These are phyloP conservation scores for Ogataea wickerhamii DNA, from an alignment of 805 yeast species.

Conservation along the genomic window DNA sequence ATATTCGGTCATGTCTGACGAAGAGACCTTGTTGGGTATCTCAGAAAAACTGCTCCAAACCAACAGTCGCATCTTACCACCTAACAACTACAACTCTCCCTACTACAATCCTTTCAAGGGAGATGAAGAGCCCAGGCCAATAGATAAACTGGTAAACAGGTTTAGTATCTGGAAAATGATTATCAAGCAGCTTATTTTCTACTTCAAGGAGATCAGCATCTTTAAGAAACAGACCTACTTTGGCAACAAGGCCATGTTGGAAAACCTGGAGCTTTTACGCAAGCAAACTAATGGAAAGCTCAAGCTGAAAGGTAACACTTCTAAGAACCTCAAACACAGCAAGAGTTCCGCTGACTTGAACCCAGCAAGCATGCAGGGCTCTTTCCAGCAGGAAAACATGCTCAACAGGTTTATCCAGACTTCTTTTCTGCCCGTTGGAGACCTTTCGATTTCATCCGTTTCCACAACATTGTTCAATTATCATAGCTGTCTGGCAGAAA, in stretches of 20 bases:
- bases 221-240: conserved; percentile 46
- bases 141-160: conserved; percentile 50
- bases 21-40: conserved; percentile 8
- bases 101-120: conserved; percentile 32
- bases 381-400: conserved; percentile 12
- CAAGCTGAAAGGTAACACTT: conserved; percentile 21
- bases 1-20: conserved; percentile 8
- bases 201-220: conserved; percentile 47
- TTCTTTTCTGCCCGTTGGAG: conserved; percentile 38
- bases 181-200: conserved; percentile 49
- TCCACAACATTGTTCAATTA: conserved; percentile 30
- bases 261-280: conserved; percentile 34
- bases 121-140: conserved; percentile 34
- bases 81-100: conserved; percentile 33
- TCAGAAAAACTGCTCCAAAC: conserved; percentile 14
- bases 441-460: conserved; percentile 36
- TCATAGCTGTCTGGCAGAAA: conserved; percentile 35
- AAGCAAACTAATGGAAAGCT: conserved; percentile 31
- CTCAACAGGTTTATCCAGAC: conserved; percentile 47
- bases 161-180: conserved; percentile 57
- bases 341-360: conserved; percentile 17
- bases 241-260: conserved; percentile 49
- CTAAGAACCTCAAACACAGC: conserved; percentile 23
- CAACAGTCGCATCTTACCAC: conserved; percentile 29
- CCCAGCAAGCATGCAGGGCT: conserved; percentile 23